phyloP scores from a whole-genome alignment of 164 flowering plant genomes.

The Chimonanthus salicifolius region DNA sequence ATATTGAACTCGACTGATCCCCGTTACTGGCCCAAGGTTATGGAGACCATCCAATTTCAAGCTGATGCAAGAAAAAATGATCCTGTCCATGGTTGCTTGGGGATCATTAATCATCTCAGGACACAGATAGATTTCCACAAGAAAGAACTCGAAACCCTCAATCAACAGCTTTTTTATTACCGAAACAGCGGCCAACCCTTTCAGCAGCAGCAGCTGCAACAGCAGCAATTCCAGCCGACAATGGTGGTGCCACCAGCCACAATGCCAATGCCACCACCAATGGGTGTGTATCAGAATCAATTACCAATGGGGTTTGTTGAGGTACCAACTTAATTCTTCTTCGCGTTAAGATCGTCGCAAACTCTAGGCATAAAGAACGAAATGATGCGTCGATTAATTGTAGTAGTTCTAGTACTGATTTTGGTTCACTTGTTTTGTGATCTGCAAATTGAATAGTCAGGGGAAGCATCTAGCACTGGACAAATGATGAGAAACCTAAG shows the following conservation, averaged over 20 bases:
- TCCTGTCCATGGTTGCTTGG: constrained; percentile 8
- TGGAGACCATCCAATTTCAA: constrained; percentile 19
- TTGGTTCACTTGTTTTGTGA: no score
- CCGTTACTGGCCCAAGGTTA: constrained; percentile 9
- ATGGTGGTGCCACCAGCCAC: neutral
- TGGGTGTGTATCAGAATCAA: neutral
- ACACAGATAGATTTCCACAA: neutral
- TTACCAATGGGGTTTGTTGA: neutral
- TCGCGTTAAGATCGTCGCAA: no score
- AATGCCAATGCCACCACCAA: neutral
- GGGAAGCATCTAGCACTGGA: no score
- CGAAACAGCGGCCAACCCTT: neutral
- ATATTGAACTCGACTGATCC: constrained; percentile 5
- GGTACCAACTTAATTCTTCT: no score
- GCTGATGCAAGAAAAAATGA: constrained; percentile 10
- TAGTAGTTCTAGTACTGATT: no score
- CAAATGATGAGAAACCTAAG: no score
- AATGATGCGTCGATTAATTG: no score
- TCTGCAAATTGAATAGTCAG: no score
- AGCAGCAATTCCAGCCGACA: neutral
- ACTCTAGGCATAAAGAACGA: no score
- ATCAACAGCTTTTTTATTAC: neutral
- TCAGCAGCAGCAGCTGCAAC: neutral
- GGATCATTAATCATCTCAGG: neutral
- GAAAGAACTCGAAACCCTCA: neutral